phyloP scores from a whole-genome alignment of 2,329 filamentous ascomycete genomes.

The Xylaria sp. region DNA sequence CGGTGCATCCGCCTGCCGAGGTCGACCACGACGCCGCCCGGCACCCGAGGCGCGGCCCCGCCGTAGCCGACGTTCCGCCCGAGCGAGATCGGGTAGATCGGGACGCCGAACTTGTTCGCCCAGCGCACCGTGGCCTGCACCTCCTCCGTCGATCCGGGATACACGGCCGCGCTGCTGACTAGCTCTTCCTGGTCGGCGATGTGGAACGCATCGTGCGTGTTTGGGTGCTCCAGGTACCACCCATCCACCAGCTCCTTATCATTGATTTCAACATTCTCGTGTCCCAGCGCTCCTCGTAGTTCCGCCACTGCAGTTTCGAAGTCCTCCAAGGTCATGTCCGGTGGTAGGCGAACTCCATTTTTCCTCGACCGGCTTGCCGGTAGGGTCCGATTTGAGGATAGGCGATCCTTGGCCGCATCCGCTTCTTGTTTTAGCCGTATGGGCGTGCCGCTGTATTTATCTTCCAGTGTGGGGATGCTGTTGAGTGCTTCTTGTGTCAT shows the following conservation, averaged over 20 bases:
- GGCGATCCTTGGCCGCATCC: conserved; percentile 18
- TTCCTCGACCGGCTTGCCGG: conserved; percentile 25
- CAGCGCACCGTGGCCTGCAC: conserved; percentile 30
- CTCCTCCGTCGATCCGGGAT: conserved; percentile 43
- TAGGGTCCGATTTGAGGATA: conserved; percentile 30
- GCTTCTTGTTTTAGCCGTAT: conserved; percentile 30
- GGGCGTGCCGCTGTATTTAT: conserved; percentile 33
- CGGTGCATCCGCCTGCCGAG: conserved; percentile 45
- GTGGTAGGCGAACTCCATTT: conserved; percentile 30
- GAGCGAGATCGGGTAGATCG: conserved; percentile 43
- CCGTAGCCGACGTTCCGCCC: conserved; percentile 48
- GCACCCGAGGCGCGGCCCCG: conserved; percentile 46
- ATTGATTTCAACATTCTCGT: conserved; percentile 24
- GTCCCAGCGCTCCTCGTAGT: conserved; percentile 32
- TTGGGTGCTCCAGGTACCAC: conserved; percentile 36
- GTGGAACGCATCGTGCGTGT: conserved; percentile 29
- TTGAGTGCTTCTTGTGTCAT: conserved; percentile 10
- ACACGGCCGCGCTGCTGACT: conserved; percentile 46
- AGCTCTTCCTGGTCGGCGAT: conserved; percentile 44
- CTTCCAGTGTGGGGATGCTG: conserved; percentile 24
- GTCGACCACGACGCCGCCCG: conserved; percentile 47
- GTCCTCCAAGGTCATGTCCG: conserved; percentile 27
- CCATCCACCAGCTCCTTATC: conserved; percentile 23
- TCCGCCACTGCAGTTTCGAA: conserved; percentile 38
- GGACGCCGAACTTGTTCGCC: conserved; percentile 40